Percentiles rank a stretch among this genome's conserved stretches.
Evolutionary conservation across 1,139 yeast species (phyloP).

Genomic region (Arxiozyma heterogenica): DNA sequence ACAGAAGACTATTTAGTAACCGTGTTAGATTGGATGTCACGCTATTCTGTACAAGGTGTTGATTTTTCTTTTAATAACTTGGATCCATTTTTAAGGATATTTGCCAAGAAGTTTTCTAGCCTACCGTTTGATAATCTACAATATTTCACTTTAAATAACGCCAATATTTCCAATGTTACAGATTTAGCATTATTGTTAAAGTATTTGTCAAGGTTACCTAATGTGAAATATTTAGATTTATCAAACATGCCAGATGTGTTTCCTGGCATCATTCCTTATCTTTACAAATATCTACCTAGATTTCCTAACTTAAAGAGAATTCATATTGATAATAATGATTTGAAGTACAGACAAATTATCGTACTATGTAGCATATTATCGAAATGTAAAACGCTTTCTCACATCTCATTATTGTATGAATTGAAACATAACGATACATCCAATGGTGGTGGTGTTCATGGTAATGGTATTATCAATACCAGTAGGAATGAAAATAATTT

Average conservation of each 20-base stretch:
- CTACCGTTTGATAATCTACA: constrained; percentile 27
- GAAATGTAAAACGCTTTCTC: constrained; percentile 59
- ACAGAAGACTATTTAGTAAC: constrained; percentile 46
- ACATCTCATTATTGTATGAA: constrained; percentile 55
- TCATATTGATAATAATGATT: constrained; percentile 67
- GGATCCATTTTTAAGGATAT: constrained; percentile 41
- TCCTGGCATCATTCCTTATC: constrained; percentile 56
- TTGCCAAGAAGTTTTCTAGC: constrained; percentile 26
- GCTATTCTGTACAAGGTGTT: constrained; percentile 58
- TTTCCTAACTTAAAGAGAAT: constrained; percentile 59
- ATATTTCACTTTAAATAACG: constrained; percentile 64
- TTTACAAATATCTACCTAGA: constrained; percentile 55
- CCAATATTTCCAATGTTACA: constrained; percentile 46
- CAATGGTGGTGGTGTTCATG: constrained; percentile 28
- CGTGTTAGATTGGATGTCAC: constrained; percentile 55
- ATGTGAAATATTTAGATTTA: constrained; percentile 65
- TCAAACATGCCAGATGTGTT: constrained; percentile 65
- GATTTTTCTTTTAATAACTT: constrained; percentile 80
- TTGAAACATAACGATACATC: constrained; percentile 2
- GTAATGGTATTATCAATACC: neutral
- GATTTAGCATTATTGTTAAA: constrained; percentile 47
- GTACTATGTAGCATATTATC: constrained; percentile 64
- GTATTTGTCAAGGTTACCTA: constrained; percentile 44
- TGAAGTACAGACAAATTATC: constrained; percentile 53
- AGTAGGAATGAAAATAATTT: neutral